Percentiles rank a stretch among this genome's conserved stretches.
Conservation (phyloP, 176 grass and related monocot genomes). For the Metroxylon sagu region DNA sequence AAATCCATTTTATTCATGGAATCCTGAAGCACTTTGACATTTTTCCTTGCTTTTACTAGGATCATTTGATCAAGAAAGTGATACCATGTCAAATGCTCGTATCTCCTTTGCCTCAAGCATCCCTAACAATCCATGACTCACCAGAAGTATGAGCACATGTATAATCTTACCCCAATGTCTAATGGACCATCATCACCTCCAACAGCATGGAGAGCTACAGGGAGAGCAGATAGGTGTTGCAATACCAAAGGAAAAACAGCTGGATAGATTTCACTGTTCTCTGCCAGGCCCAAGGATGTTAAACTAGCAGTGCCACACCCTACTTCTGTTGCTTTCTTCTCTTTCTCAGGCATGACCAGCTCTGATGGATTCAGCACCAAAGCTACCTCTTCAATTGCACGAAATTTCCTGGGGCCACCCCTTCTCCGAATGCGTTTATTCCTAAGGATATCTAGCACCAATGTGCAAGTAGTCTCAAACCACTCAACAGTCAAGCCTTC, state of each 20-base stretch:
- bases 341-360: slow-evolving; percentile 26
- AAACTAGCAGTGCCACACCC: slow-evolving; percentile 2
- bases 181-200: slow-evolving; percentile 60
- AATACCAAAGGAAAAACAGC: slow-evolving; percentile 65
- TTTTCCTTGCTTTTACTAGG: no score
- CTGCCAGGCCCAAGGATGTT: slow-evolving; percentile 20
- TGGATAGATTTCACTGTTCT: slow-evolving; percentile 31
- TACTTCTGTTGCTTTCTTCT: slow-evolving; percentile 20
- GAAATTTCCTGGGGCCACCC: slow-evolving; percentile 34
- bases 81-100: no score
- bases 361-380: slow-evolving; percentile 65
- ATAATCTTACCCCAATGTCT: slow-evolving; percentile 61
- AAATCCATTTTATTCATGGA: no score
- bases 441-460: slow-evolving; percentile 61
- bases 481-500: slow-evolving; percentile 66
- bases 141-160: slow-evolving; percentile 65
- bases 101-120: no score
- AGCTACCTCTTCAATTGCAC: slow-evolving; percentile 57
- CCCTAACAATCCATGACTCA: slow-evolving; percentile 16
- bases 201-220: slow-evolving; percentile 69
- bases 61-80: no score
- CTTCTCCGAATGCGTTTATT: slow-evolving; percentile 40
- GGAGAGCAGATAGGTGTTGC: slow-evolving; percentile 53
- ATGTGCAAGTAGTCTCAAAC: slow-evolving; percentile 70
- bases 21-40: no score